phyloP scores from a whole-genome alignment of 495 filamentous ascomycete species.

The Aspergillus ostianus region DNA sequence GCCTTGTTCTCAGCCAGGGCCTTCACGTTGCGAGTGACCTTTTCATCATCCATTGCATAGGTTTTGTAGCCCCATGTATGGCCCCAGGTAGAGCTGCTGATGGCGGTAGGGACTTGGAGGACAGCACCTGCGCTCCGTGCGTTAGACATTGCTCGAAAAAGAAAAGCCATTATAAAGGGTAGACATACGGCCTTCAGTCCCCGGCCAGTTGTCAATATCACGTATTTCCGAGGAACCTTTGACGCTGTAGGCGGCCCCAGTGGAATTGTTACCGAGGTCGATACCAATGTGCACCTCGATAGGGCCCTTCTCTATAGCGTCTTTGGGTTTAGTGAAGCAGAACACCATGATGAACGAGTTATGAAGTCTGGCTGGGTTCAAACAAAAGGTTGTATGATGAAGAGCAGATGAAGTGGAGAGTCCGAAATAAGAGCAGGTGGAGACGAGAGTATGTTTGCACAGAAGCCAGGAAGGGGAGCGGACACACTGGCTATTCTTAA shows the following conservation, averaged over 20 bases:
- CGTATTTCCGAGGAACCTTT: not conserved
- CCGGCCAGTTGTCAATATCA: constrained; percentile 37
- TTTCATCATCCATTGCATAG: constrained; percentile 17
- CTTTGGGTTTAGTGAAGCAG: not conserved
- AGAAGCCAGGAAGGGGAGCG: no score
- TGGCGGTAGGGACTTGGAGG: constrained; percentile 49
- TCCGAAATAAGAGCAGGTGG: not conserved
- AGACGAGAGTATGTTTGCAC: not conserved
- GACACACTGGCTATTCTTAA: no score
- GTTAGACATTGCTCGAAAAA: no score
- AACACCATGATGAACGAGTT: not conserved
- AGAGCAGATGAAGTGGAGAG: not conserved
- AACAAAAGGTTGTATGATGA: not conserved
- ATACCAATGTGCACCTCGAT: constrained; percentile 34
- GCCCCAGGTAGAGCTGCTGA: constrained; percentile 19
- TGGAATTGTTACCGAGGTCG: constrained; percentile 51
- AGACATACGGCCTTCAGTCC: constrained; percentile 23
- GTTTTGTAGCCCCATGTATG: constrained; percentile 42
- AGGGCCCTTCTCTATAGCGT: no score
- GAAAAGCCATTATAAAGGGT: no score
- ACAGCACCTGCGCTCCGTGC: no score
- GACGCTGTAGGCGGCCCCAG: constrained; percentile 23
- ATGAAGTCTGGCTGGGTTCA: not conserved
- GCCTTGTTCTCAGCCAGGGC: constrained; percentile 34
- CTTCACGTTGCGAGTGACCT: constrained; percentile 33